A percentile compares a stretch with the other conserved stretches of the same genome.
Evolutionary conservation across 2,329 filamentous ascomycete genomes (phyloP).

Genomic region (Aureobasidium sp.): DNA sequence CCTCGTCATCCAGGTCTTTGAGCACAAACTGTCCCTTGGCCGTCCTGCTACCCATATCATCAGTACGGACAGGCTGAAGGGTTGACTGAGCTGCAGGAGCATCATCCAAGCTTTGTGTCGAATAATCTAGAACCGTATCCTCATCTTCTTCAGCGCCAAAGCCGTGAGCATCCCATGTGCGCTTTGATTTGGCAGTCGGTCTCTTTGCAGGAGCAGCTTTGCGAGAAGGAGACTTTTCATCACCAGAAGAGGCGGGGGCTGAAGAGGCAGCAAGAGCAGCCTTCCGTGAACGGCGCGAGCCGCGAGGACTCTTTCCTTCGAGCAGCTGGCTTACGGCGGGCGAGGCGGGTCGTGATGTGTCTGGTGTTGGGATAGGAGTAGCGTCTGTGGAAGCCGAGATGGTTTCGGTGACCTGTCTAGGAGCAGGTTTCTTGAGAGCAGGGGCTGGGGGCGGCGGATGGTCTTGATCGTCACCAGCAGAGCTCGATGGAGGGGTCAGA

Average conservation of each 20-base stretch:
- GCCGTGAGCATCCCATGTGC: conserved; percentile 89
- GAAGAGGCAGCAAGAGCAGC: conserved; percentile 49
- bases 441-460: conserved; percentile 48
- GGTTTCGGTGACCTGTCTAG: conserved; percentile 4
- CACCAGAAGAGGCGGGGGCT: conserved; percentile 69
- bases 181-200: conserved; percentile 65
- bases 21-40: conserved; percentile 88
- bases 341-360: conserved; percentile 71
- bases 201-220: conserved; percentile 38
- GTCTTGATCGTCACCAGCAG: conserved; percentile 41
- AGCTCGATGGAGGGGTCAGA: conserved; percentile 47
- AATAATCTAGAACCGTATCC: conserved; percentile 80
- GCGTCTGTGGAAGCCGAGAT: conserved; percentile 54
- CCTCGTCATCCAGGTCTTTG: conserved; percentile 88
- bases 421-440: conserved; percentile 43
- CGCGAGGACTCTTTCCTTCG: conserved; percentile 65
- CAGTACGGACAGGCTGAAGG: conserved; percentile 67
- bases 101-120: conserved; percentile 50
- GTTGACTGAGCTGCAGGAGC: conserved; percentile 51
- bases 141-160: conserved; percentile 76
- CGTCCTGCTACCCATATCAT: conserved; percentile 78
- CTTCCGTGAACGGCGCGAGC: conserved; percentile 75
- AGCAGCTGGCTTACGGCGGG: conserved; percentile 62
- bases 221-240: conserved; percentile 50
- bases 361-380: conserved; percentile 63